Evolutionary conservation across 495 filamentous ascomycete genomes (phyloP).

Genomic region (Penicillium pulvis): DNA sequence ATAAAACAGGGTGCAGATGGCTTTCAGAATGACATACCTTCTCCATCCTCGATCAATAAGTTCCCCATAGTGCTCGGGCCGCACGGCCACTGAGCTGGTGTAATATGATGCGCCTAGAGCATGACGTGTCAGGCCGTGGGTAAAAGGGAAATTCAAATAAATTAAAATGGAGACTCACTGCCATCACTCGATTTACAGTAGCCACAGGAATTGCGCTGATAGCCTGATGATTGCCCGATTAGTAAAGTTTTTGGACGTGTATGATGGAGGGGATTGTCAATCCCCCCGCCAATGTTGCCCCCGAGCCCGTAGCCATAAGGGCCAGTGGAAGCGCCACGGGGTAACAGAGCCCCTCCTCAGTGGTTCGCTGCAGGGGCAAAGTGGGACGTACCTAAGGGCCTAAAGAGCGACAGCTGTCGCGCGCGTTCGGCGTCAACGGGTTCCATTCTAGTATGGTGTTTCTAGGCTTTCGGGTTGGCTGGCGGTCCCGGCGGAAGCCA

Average conservation of each 20-base stretch:
- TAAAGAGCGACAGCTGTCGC: slow-evolving; percentile 49
- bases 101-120: slow-evolving; percentile 80
- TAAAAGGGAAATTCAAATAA: neutral
- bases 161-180: slow-evolving; percentile 42
- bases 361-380: slow-evolving; percentile 34
- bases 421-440: slow-evolving; percentile 50
- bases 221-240: slow-evolving; percentile 36
- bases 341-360: slow-evolving; percentile 33
- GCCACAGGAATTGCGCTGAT: slow-evolving; percentile 55
- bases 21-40: slow-evolving; percentile 51
- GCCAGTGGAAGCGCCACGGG: slow-evolving; percentile 49
- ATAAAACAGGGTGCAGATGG: slow-evolving; percentile 1
- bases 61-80: slow-evolving; percentile 72
- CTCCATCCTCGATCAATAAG: slow-evolving; percentile 90
- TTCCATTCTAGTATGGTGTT: slow-evolving; percentile 26
- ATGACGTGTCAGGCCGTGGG: slow-evolving; percentile 23
- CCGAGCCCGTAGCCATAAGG: slow-evolving; percentile 17
- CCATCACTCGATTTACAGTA: slow-evolving; percentile 58
- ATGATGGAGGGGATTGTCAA: slow-evolving; percentile 5
- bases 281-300: slow-evolving; percentile 14
- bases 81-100: slow-evolving; percentile 66
- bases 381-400: slow-evolving; percentile 48
- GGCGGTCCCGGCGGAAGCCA: slow-evolving; percentile 20
- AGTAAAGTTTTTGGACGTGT: slow-evolving; percentile 12
- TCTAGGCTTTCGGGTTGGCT: slow-evolving; percentile 5